Evolutionary conservation across 257 asterid genomes (phyloP).

Genomic region (Penstemon davidsonii): DNA sequence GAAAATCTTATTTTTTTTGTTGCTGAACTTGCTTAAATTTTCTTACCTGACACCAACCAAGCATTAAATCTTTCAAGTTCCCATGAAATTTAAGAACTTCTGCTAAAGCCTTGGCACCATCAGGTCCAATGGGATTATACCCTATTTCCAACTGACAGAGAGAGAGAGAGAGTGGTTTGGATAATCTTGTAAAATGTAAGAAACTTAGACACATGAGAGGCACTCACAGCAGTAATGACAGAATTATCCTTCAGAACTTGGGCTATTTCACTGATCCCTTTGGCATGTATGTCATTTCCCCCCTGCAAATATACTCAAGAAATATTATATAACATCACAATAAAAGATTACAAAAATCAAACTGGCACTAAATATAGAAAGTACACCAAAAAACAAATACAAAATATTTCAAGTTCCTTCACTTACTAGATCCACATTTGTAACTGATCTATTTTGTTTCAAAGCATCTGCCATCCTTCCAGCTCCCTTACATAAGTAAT

Average conservation of each 20-base stretch:
- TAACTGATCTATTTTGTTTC: constrained; percentile 76
- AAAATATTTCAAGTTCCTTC: constrained; percentile 23
- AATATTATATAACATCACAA: not conserved
- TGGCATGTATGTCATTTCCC: constrained; percentile 88
- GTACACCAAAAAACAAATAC: constrained; percentile 7
- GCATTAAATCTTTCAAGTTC: constrained; percentile 71
- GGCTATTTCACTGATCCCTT: constrained; percentile 70
- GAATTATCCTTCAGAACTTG: constrained; percentile 82
- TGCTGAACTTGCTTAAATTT: not conserved
- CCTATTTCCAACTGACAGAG: constrained; percentile 79
- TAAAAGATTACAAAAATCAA: not conserved
- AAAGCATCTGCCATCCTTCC: constrained; percentile 84
- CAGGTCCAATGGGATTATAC: constrained; percentile 95
- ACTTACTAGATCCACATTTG: constrained; percentile 80
- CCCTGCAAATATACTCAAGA: constrained; percentile 55
- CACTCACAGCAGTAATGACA: constrained; percentile 68
- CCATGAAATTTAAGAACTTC: constrained; percentile 94
- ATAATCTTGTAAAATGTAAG: not conserved
- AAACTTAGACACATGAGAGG: constrained; percentile 18
- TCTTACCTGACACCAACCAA: constrained; percentile 98
- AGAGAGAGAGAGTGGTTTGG: constrained; percentile 2
- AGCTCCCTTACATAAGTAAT: constrained; percentile 68
- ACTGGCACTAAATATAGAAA: not conserved
- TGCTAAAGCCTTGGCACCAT: constrained; percentile 85
- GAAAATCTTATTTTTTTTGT: not conserved